phyloP scores from a whole-genome alignment of 306 rosid species.

The Malus orientalis region DNA sequence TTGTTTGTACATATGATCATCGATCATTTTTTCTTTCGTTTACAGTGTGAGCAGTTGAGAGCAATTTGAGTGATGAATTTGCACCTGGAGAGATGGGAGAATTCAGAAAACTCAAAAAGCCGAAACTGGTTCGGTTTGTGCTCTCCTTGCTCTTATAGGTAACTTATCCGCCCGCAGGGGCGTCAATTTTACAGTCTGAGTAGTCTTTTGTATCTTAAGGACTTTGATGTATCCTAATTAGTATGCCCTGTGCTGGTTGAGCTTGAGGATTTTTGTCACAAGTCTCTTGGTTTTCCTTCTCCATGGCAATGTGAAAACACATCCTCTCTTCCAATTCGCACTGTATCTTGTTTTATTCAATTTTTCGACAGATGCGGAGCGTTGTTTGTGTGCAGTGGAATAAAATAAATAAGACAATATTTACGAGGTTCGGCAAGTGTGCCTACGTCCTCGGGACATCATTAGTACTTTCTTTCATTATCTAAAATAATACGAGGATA shows the following conservation, averaged over 20 bases:
- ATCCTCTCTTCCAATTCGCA: constrained; percentile 1
- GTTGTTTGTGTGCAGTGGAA: neutral
- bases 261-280: constrained; percentile 21
- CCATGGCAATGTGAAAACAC: constrained; percentile 27
- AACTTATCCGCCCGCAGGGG: constrained; percentile 40
- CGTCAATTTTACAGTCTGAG: constrained; percentile 14
- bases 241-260: constrained; percentile 16
- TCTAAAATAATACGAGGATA: too few relatives aligned
- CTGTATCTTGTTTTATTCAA: neutral
- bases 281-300: neutral
- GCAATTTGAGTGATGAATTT: constrained; percentile 22
- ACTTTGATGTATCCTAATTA: constrained; percentile 17
- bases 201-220: constrained; percentile 26
- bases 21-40: constrained; percentile 1
- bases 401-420: too few relatives aligned
- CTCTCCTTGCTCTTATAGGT: constrained; percentile 31
- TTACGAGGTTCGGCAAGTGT: too few relatives aligned
- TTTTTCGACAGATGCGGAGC: neutral
- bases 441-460: too few relatives aligned
- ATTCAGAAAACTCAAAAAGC: constrained; percentile 22
- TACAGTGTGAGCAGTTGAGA: constrained; percentile 14
- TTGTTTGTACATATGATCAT: constrained; percentile 66
- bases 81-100: constrained; percentile 49
- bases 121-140: constrained; percentile 40
- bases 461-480: too few relatives aligned